Evolutionary conservation across 2,329 filamentous ascomycete genomes (phyloP).

Genomic region (Periglandula ipomoeae): DNA sequence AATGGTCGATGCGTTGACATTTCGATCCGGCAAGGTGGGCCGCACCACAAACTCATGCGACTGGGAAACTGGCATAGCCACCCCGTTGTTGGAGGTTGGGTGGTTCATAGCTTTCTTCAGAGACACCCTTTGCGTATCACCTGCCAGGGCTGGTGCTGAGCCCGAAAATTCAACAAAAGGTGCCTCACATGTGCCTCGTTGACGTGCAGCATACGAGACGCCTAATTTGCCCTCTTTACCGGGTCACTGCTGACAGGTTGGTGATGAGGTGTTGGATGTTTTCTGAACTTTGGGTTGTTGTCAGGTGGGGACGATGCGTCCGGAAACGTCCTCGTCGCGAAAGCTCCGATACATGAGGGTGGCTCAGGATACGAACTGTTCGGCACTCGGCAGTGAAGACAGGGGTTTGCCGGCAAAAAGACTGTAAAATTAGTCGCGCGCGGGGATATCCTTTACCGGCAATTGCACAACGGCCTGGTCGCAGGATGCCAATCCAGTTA

Average conservation of each 20-base stretch:
- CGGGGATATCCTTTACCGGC: not conserved
- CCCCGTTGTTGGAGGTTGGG: not conserved
- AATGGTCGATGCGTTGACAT: slow-evolving; percentile 61
- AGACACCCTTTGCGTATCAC: not conserved
- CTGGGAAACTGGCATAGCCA: not conserved
- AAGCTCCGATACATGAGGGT: not conserved
- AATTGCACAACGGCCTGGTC: slow-evolving; percentile 1
- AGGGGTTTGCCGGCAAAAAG: not conserved
- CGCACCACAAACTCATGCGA: slow-evolving; percentile 9
- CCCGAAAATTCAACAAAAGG: not conserved
- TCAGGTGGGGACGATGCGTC: not conserved
- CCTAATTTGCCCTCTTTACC: not conserved
- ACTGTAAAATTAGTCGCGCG: not conserved
- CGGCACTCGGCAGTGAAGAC: not conserved
- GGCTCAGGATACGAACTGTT: not conserved
- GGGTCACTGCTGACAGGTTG: not conserved
- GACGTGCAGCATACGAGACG: not conserved
- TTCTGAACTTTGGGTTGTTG: not conserved
- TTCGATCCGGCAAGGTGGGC: slow-evolving; percentile 50
- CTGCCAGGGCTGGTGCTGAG: not conserved
- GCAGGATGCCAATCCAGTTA: not conserved
- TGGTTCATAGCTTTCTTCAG: not conserved
- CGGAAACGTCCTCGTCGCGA: not conserved
- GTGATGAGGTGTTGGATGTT: not conserved
- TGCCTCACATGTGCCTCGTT: not conserved